Base-by-base conservation (phyloP, 2,329 filamentous ascomycete species). In the Aspergillus tubingensis region DNA sequence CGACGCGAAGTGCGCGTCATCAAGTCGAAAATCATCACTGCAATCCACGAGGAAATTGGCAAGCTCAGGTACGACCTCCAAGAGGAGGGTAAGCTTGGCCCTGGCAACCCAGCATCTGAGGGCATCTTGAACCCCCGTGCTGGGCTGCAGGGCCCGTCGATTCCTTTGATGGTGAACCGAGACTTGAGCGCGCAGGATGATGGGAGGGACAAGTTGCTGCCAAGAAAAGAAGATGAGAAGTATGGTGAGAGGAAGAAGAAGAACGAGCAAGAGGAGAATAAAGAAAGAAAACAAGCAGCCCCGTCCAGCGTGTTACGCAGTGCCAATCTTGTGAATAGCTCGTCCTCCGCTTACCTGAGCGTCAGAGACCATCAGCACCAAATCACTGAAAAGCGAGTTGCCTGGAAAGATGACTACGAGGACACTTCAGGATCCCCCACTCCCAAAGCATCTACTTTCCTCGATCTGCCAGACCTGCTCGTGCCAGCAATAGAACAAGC, bases 41-140 rank as follows among this genome's bases (percentile, higher is more conserved):
- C 54, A 3, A 25, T 69, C 8, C 62, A 59, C 17, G 41, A 59
- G 11, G 66, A 69, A 47, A 38, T 67, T 2, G 39, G 36, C 3
- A 65, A 56, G 23, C 11, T 68, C 30, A 63, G 54, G 17, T 39
- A 27, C 11, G 66, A 68, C 17, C 56, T 68, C 4, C 49, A 50
- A 7, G 47, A 55, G 13, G 30, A 62, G 17, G 15, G 21, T 54
- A 30, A n/a, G 36, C 8, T 43, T 44, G 11, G 49, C 39, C 8
- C 49, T 30, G 21, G 38, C 13, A 36, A 17, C 36, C 38, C 47
- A 32, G 48, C 27, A 21, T 19, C 23, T 19, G 36, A 52, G 39
- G 47, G 43, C 5, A 15, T 11, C 10, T 19, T 21, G 15, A n/a
- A 23, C 17, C 13, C n/a, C 32, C 13, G 36, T 11, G 25, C 36